These are phyloP conservation scores for Puccinia triticina DNA, from an alignment of 1,284 basidiomycete species.

Conservation along the genomic window DNA sequence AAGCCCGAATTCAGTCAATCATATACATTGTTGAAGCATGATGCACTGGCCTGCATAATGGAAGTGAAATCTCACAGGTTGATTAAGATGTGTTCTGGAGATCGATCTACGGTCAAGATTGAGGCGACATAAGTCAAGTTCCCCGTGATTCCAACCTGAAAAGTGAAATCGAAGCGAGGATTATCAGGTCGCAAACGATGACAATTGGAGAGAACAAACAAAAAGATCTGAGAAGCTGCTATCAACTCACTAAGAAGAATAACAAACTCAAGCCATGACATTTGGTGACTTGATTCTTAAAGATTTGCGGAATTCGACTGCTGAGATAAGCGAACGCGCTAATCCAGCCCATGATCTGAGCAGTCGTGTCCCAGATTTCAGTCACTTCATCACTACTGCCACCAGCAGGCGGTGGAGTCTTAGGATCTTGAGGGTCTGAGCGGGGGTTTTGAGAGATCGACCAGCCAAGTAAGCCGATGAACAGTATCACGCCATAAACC, in stretches of 20 bases:
- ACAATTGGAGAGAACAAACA: not conserved
- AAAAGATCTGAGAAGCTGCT: not conserved
- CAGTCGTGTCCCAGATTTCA: slow-evolving; percentile 39
- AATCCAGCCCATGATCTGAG: slow-evolving; percentile 48
- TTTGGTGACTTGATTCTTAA: slow-evolving; percentile 60
- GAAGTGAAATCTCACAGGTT: slow-evolving; percentile 28
- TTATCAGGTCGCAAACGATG: not conserved
- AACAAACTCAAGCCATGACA: slow-evolving; percentile 60
- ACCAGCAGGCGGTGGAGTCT: not conserved
- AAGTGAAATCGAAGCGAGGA: not conserved
- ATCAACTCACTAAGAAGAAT: slow-evolving; percentile 55
- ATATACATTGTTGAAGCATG: not conserved
- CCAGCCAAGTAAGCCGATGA: slow-evolving; percentile 41
- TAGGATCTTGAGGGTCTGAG: not conserved
- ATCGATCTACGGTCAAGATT: slow-evolving; percentile 24
- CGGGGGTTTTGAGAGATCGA: slow-evolving; percentile 20
- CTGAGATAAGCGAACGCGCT: slow-evolving; percentile 38
- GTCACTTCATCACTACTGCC: not conserved
- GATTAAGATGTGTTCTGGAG: slow-evolving; percentile 35
- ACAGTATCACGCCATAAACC: slow-evolving; percentile 23
- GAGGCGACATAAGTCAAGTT: slow-evolving; percentile 46
- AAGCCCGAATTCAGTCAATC: not conserved
- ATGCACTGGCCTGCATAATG: not conserved
- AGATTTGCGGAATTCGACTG: slow-evolving; percentile 59
- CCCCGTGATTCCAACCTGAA: slow-evolving; percentile 48